These are phyloP conservation scores for Coffea eugenioides DNA, from an alignment of 257 asterid species.

Conservation along the genomic window DNA sequence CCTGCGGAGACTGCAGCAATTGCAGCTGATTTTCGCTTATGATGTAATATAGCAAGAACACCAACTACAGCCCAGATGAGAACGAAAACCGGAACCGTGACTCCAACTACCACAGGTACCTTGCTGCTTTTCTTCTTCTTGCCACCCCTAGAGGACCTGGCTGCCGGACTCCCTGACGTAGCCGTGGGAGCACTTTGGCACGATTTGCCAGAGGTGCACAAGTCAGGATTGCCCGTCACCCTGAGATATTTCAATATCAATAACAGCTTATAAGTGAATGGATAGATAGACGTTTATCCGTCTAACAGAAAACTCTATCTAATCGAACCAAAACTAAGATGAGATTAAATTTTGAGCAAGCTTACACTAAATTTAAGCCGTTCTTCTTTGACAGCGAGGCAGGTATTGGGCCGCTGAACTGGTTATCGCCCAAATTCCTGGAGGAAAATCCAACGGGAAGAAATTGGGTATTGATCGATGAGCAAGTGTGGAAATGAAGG, in stretches of 20 bases:
- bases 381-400: conserved; percentile 42
- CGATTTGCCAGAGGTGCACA: conserved; percentile 42
- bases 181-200: conserved; percentile 28
- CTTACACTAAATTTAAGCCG: conserved; percentile 46
- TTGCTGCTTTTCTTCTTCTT: conserved; percentile 26
- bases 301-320: neutral
- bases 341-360: too few relatives aligned
- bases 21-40: conserved; percentile 16
- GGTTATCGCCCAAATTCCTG: conserved; percentile 59
- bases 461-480: neutral
- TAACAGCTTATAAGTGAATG: neutral
- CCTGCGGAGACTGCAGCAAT: conserved; percentile 20
- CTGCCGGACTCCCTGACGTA: conserved; percentile 10
- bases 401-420: conserved; percentile 55
- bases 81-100: conserved; percentile 27
- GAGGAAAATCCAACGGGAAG: neutral
- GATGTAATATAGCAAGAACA: conserved; percentile 20
- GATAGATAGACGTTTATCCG: neutral
- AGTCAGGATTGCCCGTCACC: conserved; percentile 44
- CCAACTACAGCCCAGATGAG: conserved; percentile 29
- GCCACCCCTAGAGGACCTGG: neutral
- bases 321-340: neutral
- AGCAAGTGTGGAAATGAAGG: neutral
- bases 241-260: conserved; percentile 21
- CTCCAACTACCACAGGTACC: conserved; percentile 38